A percentile compares a stretch with the other conserved stretches of the same genome.
These are phyloP conservation scores for Epichloe aotearoae DNA, from an alignment of 2,329 filamentous ascomycete species.

Conservation along the genomic window DNA sequence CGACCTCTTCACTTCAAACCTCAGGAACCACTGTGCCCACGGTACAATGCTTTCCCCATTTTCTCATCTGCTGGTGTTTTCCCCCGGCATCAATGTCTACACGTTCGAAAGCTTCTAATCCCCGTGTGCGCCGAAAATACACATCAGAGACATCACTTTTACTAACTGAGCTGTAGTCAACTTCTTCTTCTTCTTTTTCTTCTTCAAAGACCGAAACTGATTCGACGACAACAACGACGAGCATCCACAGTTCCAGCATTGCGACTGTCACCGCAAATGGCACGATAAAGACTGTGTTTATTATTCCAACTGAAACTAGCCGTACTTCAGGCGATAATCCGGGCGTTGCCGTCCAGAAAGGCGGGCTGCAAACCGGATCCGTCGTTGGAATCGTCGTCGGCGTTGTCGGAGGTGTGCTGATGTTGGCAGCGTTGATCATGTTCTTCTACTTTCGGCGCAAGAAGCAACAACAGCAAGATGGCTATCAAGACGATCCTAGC, in stretches of 20 bases:
- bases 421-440: conserved; percentile 22
- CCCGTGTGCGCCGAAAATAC: not conserved
- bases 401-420: conserved; percentile 30
- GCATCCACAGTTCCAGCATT: conserved; percentile 17
- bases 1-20: not conserved
- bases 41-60: not conserved
- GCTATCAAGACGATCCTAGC: conserved; percentile 31
- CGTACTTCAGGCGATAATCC: conserved; percentile 8
- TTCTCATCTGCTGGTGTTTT: not conserved
- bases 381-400: conserved; percentile 41
- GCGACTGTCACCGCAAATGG: conserved; percentile 41
- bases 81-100: not conserved
- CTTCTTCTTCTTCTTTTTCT: not conserved
- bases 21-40: not conserved
- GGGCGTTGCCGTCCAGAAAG: conserved; percentile 9
- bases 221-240: conserved; percentile 5
- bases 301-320: conserved; percentile 27
- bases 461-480: conserved; percentile 28
- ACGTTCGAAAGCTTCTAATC: not conserved
- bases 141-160: not conserved
- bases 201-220: not conserved
- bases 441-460: conserved; percentile 33
- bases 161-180: not conserved
- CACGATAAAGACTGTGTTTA: conserved; percentile 40
- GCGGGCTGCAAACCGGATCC: conserved; percentile 29